Base-by-base conservation (phyloP, 176 grass and related monocot genomes). In the Typha latifolia region DNA sequence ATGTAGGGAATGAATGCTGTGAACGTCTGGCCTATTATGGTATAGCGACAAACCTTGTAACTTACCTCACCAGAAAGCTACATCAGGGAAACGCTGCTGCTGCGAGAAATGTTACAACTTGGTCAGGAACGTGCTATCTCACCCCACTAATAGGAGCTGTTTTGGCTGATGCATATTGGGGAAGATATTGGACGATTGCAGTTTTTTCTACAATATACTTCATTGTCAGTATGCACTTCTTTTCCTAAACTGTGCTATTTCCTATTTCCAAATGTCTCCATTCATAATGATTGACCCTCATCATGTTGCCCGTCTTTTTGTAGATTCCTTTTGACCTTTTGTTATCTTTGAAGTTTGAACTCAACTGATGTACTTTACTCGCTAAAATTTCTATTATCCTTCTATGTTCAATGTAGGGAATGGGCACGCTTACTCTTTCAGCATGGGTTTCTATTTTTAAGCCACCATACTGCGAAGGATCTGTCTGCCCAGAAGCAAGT, bases 91-190 rank as follows among this genome's bases (percentile, higher is more conserved):
- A 95, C 79, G 83, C 78, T 23, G 69, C 70, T 74, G 90, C 90
- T 64, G 90, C 90, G 31, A 90, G 86, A 32, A 95, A 61, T 62
- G 90, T 95, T 31, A 95, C 90, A 43, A 77, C 86, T 73, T 95
- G 90, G 90, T 67, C 77, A 51, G 90, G 90, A 75, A 95, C 90
- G 66, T 95, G 90, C 71, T 95, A 90, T 66, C 19, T 95, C 53
- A 76, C 86, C 56, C 90, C 90, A 22, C 83, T 95, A 21, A 78
- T 95, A 69, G 90, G 90, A 63, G 90, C 90, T 62, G 76, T 95
- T 51, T 74, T 95, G 73, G 90, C 90, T 66, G 90, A 95, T 89
- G 77, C 90, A 64, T 95, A 86, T 62, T 95, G 90, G 90, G 90
- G 90, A 64, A 82, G 83, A 48, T 95, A 90, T 70, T 95, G 90